Evolutionary conservation across 1,139 yeast genomes (phyloP), one percentile per base, ranked within the genome.

Genomic region (Debaryomycetaceae sp.): DNA sequence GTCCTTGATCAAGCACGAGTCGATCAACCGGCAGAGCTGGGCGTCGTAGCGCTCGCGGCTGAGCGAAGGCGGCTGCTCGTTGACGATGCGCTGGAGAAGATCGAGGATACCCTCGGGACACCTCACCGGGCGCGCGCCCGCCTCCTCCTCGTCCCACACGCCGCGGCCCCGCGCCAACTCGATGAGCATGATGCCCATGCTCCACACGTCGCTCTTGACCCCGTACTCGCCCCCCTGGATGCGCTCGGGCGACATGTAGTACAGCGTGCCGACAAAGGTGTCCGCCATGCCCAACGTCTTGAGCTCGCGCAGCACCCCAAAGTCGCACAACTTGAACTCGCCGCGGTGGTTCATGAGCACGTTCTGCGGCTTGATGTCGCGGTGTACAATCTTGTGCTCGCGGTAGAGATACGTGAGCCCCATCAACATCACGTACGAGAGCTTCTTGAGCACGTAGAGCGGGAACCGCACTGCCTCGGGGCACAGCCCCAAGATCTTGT

Each of bases 241-340:
- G 41, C 98, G 72, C 50, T 91, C 98, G 0, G 98, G 98, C 1
- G 95, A 86, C 98, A 91, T 91, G 51, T 91, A 91, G 2, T 95
- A 86, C 1, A 96, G 86, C 1, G 98, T 91, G 2, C 98, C 98
- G 8, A 91, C 97, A 65, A 91, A 91, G 0, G 97, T 91, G 45
- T 91, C 96, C 1, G 96, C 97, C 65, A 65, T 60, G 16, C 72
- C 73, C 38, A 91, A 73, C 1, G 96, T 88, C 53, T 89, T 88
- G 37, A 91, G 68, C 51, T 88, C 95, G 41, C 96, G 76, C 23
- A 89, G 78, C 5, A 91, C 98, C 9, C 98, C 97, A 61, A 89
- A 89, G 57, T 89, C 97, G 56, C 95, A 84, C 18, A 86, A 65
- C 52, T 85, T 86, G 45, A 86, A 78, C 42, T 78, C 80, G 14